phyloP scores from a whole-genome alignment of 495 filamentous ascomycete genomes.

The Trichoderma reesei region DNA sequence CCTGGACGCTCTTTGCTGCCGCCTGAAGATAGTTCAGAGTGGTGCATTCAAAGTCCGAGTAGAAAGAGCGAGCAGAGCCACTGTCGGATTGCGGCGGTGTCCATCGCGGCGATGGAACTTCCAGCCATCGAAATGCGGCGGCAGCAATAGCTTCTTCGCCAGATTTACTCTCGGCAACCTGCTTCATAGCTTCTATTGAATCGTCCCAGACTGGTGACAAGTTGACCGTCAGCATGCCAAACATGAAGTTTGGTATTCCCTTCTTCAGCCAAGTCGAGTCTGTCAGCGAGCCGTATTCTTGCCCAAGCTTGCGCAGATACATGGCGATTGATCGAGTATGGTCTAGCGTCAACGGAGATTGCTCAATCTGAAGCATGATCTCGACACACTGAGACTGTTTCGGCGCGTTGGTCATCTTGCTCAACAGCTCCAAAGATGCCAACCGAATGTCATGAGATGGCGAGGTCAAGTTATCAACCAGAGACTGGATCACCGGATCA shows the following conservation, averaged over 20 bases:
- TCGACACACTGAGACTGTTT: constrained; percentile 35
- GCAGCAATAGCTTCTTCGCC: constrained; percentile 67
- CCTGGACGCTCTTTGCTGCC: constrained; percentile 28
- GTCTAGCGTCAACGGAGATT: constrained; percentile 64
- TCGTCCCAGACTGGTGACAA: constrained; percentile 81
- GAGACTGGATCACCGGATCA: constrained; percentile 46
- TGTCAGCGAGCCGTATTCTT: constrained; percentile 44
- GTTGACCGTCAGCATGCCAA: constrained; percentile 79
- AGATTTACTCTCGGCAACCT: constrained; percentile 55
- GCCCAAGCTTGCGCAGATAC: constrained; percentile 69
- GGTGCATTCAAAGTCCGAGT: constrained; percentile 70
- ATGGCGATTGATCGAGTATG: constrained; percentile 68
- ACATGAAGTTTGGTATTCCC: constrained; percentile 72
- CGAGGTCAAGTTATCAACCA: constrained; percentile 62
- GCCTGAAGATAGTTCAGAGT: constrained; percentile 54
- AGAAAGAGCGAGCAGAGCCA: constrained; percentile 15
- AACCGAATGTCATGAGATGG: constrained; percentile 62
- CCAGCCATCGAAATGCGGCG: constrained; percentile 72
- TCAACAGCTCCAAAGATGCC: constrained; percentile 59
- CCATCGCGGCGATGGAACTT: constrained; percentile 42
- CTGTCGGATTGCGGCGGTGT: constrained; percentile 22
- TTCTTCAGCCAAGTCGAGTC: constrained; percentile 54
- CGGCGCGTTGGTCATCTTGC: constrained; percentile 29
- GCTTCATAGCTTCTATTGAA: constrained; percentile 59
- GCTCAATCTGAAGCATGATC: constrained; percentile 60